Base-by-base conservation (phyloP, 2,329 filamentous ascomycete genomes). In the Pseudofabraea citricarpa region DNA sequence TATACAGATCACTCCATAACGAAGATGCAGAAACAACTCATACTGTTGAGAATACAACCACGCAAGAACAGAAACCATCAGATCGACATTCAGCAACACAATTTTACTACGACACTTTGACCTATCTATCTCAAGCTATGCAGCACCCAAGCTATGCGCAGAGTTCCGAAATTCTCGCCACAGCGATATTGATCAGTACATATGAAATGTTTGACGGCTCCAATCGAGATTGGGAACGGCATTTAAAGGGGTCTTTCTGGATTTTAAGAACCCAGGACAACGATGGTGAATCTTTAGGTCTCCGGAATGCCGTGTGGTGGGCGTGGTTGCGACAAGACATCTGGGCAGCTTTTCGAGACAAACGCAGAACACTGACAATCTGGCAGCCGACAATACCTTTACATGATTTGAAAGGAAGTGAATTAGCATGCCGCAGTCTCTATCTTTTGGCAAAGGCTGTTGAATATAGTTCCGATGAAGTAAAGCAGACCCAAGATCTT, bases 141-240 rank as follows among this genome's bases (percentile, higher is more conserved):
- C 68, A 73, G 9, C 79, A 77, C 50, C 65, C 71, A 1, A 73
- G 70, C 0, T 83, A 83, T 53, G 74, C 73, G 6, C 71, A 69
- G 36, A 79, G 74, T 21, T 66, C 68, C 10, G 79, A 83, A 53
- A 64, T 84, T 0, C 67, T 81, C 22, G 73, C 75, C 0, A 83
- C 78, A 0, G 72, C 77, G 0, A 61, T 83, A 1, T 67, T 82
- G n/a, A 75, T 83, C 22, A 79, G 75, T 9, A 77, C 75, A 0
- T 83, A 83, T 50, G 79, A 83, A 58, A 83, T 83, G 79, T 71
- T 83, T n/a, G 75, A 79, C 41, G 74, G 71, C 3, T 71, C 72
- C 6, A 54, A 58, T 59, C 74, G 58, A 20, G 71, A 69, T 36
- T 83, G 80, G 79, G 75, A 83, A 47, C 65, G 76, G 2, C 79